Base-by-base conservation (phyloP, 2,329 filamentous ascomycete species). In the Fusarium graminum region DNA sequence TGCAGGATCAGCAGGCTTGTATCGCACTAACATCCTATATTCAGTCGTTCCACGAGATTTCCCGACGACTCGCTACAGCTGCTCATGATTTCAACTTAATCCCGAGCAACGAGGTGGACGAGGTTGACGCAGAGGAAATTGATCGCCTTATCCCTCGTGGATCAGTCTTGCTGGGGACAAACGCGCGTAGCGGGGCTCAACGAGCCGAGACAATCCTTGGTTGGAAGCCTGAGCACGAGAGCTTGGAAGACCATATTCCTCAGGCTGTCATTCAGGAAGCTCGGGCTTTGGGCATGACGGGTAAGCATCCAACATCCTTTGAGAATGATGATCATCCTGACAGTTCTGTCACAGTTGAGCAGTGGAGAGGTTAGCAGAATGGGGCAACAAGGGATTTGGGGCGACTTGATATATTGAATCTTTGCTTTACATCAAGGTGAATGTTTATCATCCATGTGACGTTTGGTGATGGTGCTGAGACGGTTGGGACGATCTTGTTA, bases 101-200 rank as follows among this genome's bases (percentile, higher is more conserved):
- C 2, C 26, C 63, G 0, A 66, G 46, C 6, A 54, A 53, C 6
- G 54, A 63, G 13, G 54, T 76, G 3, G 67, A 76, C 2, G 59
- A 63, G 72, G 42, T 74, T 9, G 64, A 72, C 17, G 58, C 72
- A 2, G 74, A 78, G 0, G 82, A 86, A 7, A 80, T 81, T 4
- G 77, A 82, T 45, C 75, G 77, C 11, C 69, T 82, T 14, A 74
- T 79, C 2, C 74, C 77, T 0, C 79, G 77, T 46, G 85, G 84
- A 19, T 76, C 78, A 41, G 74, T 84, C 8, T 75, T 83, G 7
- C 86, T 83, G 79, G 86, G 86, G 1, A 81, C 82, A 36, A 89
- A 90, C 65, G 87, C 86, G 11, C 77, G 83, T 51, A 80, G 81
- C 12, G 78, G 76, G 50, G 82, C 86, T 1, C 76, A 79, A 30